Evolutionary conservation across 1,284 basidiomycete genomes (phyloP).

Genomic region (Melanopsichium pennsylvanicum): DNA sequence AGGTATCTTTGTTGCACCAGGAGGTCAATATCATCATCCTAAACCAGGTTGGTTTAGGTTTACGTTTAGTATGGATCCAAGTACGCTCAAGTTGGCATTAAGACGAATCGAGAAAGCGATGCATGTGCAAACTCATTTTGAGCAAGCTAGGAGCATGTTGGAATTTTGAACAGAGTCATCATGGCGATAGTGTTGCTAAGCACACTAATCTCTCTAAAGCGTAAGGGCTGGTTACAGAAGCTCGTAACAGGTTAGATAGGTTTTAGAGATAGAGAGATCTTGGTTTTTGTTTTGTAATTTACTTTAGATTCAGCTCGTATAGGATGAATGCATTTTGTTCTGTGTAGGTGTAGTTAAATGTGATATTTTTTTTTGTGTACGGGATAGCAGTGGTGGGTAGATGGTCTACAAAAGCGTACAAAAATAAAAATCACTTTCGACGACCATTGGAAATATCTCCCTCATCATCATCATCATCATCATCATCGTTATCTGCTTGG

Average conservation of each 20-base stretch:
- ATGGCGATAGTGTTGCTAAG: too few relatives aligned
- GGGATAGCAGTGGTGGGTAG: too few relatives aligned
- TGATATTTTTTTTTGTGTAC: too few relatives aligned
- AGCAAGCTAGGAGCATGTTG: conserved; percentile 1
- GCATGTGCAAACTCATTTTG: conserved; percentile 19
- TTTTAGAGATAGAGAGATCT: too few relatives aligned
- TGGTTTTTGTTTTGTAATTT: too few relatives aligned
- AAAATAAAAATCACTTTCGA: neutral
- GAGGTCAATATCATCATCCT: conserved; percentile 49
- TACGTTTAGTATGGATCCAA: conserved; percentile 45
- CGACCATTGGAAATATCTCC: conserved; percentile 24
- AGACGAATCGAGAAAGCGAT: conserved; percentile 33
- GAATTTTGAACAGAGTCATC: too few relatives aligned
- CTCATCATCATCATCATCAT: too few relatives aligned
- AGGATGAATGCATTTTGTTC: too few relatives aligned
- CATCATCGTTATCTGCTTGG: conserved; percentile 48
- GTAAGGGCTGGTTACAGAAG: conserved; percentile 11
- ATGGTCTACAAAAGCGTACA: too few relatives aligned
- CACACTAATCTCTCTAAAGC: too few relatives aligned
- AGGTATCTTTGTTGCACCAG: conserved; percentile 45
- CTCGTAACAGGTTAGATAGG: conserved; percentile 3
- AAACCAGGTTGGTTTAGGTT: conserved; percentile 47
- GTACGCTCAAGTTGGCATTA: conserved; percentile 41
- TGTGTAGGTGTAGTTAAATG: too few relatives aligned
- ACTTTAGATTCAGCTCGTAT: too few relatives aligned